Evolutionary conservation across 345 rosid genomes (phyloP), one percentile per base, ranked within the genome.

Genomic region (Acer negundo): DNA sequence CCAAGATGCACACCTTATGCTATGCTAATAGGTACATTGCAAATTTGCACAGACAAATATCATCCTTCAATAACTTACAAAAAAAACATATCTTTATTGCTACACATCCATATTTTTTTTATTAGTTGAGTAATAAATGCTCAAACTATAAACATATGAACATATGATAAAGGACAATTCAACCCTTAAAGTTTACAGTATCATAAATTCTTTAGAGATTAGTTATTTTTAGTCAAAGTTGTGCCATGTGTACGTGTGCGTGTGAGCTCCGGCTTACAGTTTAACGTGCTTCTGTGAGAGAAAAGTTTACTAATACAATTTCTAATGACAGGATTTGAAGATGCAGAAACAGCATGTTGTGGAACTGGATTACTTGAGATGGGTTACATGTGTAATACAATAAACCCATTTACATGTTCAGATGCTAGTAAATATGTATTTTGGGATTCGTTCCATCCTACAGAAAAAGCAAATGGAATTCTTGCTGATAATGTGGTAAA

Each of bases 401-500:
- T 26, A 72, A 90, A 81, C 67, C 91, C 89, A 3, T 85, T 89
- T 62, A 89, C 94, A 31, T 90, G 94, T 70, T 62, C 86, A n/a
- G 90, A 92, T 66, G 92, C 91, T 24, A 84, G 80, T 69, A 79
- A 75, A 40, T 90, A 87, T 72, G 85, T 87, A 22, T 90, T 90
- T 59, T 90, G 94, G 93, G 95, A 90, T 75, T 79, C 95, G 38
- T 89, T 90, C 77, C 95, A 90, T 76, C 89, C 93, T 0, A 88
- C 97, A 6, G 97, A 92, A 84, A 89, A 83, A 78, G 84, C 93
- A 35, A 86, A 74, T 24, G 3, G 40, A 17, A 84, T 90, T 24
- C 46, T 86, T 19, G 87, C 90, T 16, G 84, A 74, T 76, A 66
- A 90, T 78, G 56, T 81, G 62, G 59, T 90, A 7, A 82, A 84